Conservation (phyloP, 805 yeast species). For the Saccharomyces jurei region DNA sequence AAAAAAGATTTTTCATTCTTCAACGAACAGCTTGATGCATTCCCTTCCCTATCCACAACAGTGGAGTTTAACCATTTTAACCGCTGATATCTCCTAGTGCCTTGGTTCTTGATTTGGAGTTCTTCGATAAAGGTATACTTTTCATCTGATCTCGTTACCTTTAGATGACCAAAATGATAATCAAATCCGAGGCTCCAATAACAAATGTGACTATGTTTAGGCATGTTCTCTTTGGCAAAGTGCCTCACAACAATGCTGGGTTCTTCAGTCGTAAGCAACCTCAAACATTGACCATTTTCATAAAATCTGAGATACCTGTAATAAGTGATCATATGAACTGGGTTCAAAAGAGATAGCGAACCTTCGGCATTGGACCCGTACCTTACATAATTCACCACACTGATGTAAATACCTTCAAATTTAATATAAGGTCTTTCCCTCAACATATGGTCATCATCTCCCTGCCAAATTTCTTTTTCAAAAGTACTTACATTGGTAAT, state of each 20-base stretch:
- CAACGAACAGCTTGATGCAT: conserved; percentile 47
- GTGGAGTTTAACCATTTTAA: conserved; percentile 64
- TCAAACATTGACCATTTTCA: conserved; percentile 66
- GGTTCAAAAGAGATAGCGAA: conserved; percentile 60
- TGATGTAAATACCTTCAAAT: conserved; percentile 75
- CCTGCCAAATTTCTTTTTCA: conserved; percentile 37
- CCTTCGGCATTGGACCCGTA: conserved; percentile 71
- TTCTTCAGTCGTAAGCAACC: conserved; percentile 62
- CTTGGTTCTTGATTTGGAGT: conserved; percentile 50
- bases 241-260: conserved; percentile 60
- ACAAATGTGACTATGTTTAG: conserved; percentile 40
- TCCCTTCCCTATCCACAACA: conserved; percentile 49
- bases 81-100: conserved; percentile 58
- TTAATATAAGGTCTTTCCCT: conserved; percentile 66
- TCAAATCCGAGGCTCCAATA: conserved; percentile 50
- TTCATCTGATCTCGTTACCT: conserved; percentile 49
- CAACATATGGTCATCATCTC: conserved; percentile 32
- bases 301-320: conserved; percentile 78
- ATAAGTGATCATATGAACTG: conserved; percentile 78
- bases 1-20: conserved; percentile 72
- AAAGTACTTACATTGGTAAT: conserved; percentile 28
- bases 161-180: conserved; percentile 42
- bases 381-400: conserved; percentile 74
- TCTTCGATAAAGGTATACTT: conserved; percentile 58
- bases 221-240: conserved; percentile 32